Conservation (phyloP, 768 basidiomycete genomes). For the Boletus subparvulus region DNA sequence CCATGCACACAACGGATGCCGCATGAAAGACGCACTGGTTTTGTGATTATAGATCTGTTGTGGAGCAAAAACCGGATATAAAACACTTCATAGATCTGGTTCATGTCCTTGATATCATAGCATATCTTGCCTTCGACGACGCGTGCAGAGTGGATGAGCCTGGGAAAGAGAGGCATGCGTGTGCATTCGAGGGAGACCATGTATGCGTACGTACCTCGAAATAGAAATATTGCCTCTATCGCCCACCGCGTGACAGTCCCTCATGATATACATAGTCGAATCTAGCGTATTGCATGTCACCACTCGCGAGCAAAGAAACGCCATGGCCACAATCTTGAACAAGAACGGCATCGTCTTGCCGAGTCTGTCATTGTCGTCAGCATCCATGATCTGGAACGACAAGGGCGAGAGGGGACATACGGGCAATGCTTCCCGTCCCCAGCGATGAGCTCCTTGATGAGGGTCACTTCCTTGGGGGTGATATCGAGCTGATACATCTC, state of each 20-base stretch:
- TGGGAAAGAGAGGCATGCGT: no score
- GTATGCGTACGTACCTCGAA: no score
- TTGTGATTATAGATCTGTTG: no score
- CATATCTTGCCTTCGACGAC: no score
- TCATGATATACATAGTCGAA: constrained; percentile 81
- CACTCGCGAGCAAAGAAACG: not conserved
- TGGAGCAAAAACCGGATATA: no score
- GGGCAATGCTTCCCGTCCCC: constrained; percentile 53
- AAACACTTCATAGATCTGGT: no score
- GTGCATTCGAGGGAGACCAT: no score
- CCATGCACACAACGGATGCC: no score
- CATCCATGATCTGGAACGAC: not conserved
- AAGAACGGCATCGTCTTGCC: constrained; percentile 63
- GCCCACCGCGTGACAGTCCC: constrained; percentile 22
- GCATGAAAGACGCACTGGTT: no score
- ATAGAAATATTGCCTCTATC: no score
- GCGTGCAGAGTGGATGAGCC: no score
- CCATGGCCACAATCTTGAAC: constrained; percentile 72
- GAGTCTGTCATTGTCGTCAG: constrained; percentile 11
- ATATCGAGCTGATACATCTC: constrained; percentile 54
- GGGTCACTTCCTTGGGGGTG: constrained; percentile 45
- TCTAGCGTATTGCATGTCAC: constrained; percentile 41
- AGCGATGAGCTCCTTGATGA: constrained; percentile 78
- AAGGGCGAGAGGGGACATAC: constrained; percentile 37
- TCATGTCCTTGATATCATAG: no score